Evolutionary conservation across 805 yeast genomes (phyloP).

Genomic region (Saccharomycopsis fibuligera): DNA sequence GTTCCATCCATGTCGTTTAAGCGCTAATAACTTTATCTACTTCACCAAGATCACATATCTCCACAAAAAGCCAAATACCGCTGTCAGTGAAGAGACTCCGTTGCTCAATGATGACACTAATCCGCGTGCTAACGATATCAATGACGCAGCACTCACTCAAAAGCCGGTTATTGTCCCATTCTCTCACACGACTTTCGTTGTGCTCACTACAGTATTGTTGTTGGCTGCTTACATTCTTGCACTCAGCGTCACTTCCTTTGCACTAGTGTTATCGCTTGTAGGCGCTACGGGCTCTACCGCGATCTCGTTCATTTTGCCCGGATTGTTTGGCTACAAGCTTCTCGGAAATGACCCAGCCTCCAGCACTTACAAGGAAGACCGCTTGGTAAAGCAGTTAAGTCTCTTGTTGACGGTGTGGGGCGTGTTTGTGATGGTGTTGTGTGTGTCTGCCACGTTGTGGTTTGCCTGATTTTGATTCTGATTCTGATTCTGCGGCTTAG

Average conservation of each 20-base stretch:
- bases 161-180: slow-evolving; percentile 36
- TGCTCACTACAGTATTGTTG: slow-evolving; percentile 43
- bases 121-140: not conserved
- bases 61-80: no score
- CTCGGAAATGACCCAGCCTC: slow-evolving; percentile 26
- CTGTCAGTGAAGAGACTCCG: slow-evolving; percentile 5
- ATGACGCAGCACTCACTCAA: not conserved
- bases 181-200: slow-evolving; percentile 39
- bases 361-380: slow-evolving; percentile 25
- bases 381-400: slow-evolving; percentile 40
- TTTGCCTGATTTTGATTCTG: not conserved
- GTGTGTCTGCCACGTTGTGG: slow-evolving; percentile 37
- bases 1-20: slow-evolving; percentile 76
- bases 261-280: slow-evolving; percentile 61
- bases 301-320: slow-evolving; percentile 73
- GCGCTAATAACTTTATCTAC: slow-evolving; percentile 57
- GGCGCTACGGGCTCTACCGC: slow-evolving; percentile 83
- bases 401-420: slow-evolving; percentile 64
- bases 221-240: slow-evolving; percentile 50
- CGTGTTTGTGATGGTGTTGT: slow-evolving; percentile 58
- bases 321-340: slow-evolving; percentile 62
- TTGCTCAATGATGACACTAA: not conserved
- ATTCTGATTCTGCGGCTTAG: no score
- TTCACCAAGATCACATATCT: slow-evolving; percentile 34
- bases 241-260: slow-evolving; percentile 54